A percentile compares a stretch with the other conserved stretches of the same genome.
Conservation (phyloP, 2,329 filamentous ascomycete genomes). For the Colletotrichum australisinense region DNA sequence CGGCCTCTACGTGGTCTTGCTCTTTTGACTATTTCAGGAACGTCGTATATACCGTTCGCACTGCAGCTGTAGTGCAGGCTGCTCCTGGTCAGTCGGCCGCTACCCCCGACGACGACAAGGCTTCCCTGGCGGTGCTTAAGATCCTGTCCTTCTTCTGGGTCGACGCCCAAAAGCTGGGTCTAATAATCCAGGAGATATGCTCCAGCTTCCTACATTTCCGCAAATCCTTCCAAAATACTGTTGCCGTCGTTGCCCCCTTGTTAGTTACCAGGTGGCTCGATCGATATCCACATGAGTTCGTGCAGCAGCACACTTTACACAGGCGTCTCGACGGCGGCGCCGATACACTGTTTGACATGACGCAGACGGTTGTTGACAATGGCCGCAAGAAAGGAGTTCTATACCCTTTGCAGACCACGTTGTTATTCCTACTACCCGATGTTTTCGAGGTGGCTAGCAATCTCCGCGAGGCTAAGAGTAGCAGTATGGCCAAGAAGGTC, state of each 20-base stretch:
- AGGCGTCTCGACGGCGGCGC: slow-evolving; percentile 73
- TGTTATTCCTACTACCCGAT: slow-evolving; percentile 74
- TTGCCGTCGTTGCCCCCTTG: slow-evolving; percentile 71
- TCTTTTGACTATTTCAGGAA: slow-evolving; percentile 69
- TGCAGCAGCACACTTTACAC: slow-evolving; percentile 69
- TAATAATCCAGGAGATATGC: slow-evolving; percentile 74
- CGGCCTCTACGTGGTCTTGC: slow-evolving; percentile 71
- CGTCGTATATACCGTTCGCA: slow-evolving; percentile 63
- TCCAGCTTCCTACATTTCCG: slow-evolving; percentile 75
- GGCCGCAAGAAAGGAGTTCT: slow-evolving; percentile 65
- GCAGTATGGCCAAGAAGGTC: slow-evolving; percentile 73
- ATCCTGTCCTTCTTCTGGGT: slow-evolving; percentile 74
- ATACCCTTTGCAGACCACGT: slow-evolving; percentile 71
- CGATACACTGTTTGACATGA: slow-evolving; percentile 78
- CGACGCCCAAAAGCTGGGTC: slow-evolving; percentile 69
- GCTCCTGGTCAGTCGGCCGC: slow-evolving; percentile 49
- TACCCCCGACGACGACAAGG: slow-evolving; percentile 61
- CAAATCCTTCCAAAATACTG: slow-evolving; percentile 71
- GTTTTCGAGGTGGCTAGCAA: slow-evolving; percentile 78
- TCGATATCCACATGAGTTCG: slow-evolving; percentile 72
- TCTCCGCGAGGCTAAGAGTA: slow-evolving; percentile 71
- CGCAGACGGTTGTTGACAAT: slow-evolving; percentile 69
- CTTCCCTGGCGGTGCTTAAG: slow-evolving; percentile 65
- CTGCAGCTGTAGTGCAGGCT: slow-evolving; percentile 52
- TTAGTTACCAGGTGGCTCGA: slow-evolving; percentile 75